These are phyloP conservation scores for Cicer bijugum DNA, from an alignment of 306 rosid genomes.

Conservation along the genomic window DNA sequence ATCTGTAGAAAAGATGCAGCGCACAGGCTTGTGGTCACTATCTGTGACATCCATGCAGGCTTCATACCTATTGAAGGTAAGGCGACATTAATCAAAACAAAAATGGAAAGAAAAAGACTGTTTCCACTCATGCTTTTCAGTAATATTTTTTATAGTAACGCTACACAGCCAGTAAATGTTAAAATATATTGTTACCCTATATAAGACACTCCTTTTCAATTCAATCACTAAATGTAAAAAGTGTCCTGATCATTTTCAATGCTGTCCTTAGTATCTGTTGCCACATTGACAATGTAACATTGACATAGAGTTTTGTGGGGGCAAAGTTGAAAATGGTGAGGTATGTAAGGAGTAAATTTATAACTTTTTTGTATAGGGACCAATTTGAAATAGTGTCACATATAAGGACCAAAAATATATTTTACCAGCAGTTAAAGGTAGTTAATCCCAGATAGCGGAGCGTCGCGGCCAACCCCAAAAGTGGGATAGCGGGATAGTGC, in stretches of 20 bases:
- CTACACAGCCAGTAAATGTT: neutral
- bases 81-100: slow-evolving; percentile 34
- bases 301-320: slow-evolving; percentile 7
- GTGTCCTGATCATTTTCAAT: slow-evolving; percentile 17
- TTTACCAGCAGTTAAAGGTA: neutral
- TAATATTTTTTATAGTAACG: neutral
- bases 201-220: slow-evolving; percentile 10
- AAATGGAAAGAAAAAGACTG: slow-evolving; percentile 31
- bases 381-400: neutral
- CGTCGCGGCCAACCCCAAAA: no score
- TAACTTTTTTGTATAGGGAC: neutral
- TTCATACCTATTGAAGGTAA: slow-evolving; percentile 69
- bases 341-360: slow-evolving; percentile 6
- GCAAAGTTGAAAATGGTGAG: neutral
- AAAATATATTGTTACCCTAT: slow-evolving; percentile 28
- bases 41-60: slow-evolving; percentile 98
- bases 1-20: slow-evolving; percentile 79
- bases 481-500: no score
- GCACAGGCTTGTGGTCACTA: slow-evolving; percentile 99
- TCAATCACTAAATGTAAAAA: slow-evolving; percentile 4
- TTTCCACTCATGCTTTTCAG: slow-evolving; percentile 18
- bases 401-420: neutral
- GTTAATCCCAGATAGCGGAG: no score
- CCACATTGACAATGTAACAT: slow-evolving; percentile 3
- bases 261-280: neutral